Evolutionary conservation across 2,329 filamentous ascomycete genomes (phyloP).

Genomic region (Colletotrichum tropicicola): DNA sequence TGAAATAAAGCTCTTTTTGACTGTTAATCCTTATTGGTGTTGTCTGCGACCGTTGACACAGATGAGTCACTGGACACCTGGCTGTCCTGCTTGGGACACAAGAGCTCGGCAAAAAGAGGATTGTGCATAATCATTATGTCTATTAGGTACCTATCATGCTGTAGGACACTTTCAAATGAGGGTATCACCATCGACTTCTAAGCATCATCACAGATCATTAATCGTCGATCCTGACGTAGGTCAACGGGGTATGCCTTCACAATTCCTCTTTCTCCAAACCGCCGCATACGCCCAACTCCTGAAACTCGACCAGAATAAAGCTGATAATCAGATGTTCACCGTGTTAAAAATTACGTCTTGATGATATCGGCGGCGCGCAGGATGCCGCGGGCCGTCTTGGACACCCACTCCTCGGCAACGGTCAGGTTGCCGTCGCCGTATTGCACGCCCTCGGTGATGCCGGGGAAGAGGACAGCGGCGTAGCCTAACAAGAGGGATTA

Average conservation of each 20-base stretch:
- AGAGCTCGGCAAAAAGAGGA: not conserved
- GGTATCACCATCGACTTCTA: not conserved
- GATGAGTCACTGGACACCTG: too few species aligned
- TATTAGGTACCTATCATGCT: not conserved
- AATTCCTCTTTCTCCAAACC: not conserved
- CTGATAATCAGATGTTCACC: not conserved
- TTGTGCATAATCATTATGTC: not conserved
- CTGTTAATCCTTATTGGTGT: too few species aligned
- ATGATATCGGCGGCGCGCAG: slow-evolving; percentile 44
- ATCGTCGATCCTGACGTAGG: not conserved
- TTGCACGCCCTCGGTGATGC: slow-evolving; percentile 74
- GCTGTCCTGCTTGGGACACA: too few species aligned
- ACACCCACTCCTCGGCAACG: slow-evolving; percentile 44
- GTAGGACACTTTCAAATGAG: not conserved
- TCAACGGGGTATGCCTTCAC: not conserved
- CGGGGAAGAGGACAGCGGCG: slow-evolving; percentile 54
- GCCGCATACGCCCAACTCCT: not conserved
- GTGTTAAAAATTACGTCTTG: slow-evolving; percentile 33
- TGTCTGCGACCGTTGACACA: too few species aligned
- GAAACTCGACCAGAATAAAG: too few species aligned
- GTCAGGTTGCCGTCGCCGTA: slow-evolving; percentile 53
- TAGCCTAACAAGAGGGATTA: slow-evolving; percentile 45
- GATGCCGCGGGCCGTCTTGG: slow-evolving; percentile 44
- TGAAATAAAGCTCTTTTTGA: too few species aligned
- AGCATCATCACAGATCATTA: not conserved